These are phyloP conservation scores for Boletus reticuloceps DNA, from an alignment of 768 basidiomycete genomes.

Conservation along the genomic window DNA sequence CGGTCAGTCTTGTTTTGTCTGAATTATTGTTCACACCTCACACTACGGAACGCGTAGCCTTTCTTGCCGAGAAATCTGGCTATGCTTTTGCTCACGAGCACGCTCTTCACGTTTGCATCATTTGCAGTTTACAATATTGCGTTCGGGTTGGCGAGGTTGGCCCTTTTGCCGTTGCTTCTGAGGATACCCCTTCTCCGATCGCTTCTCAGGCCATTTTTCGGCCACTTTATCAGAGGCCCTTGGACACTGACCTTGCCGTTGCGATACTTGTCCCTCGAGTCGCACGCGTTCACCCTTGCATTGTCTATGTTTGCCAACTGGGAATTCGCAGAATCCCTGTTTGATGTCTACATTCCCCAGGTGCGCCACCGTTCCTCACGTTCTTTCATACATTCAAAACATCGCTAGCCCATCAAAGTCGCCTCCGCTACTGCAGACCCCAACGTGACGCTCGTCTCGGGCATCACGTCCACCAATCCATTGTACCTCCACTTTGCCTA, in stretches of 20 bases:
- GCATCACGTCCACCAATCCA: conserved; percentile 50
- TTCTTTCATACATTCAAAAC: conserved; percentile 1
- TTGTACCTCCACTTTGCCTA: conserved; percentile 66
- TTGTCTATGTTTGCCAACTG: conserved; percentile 53
- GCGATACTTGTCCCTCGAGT: conserved; percentile 42
- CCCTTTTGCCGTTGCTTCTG: conserved; percentile 52
- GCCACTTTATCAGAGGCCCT: conserved; percentile 58
- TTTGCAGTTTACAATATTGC: conserved; percentile 38
- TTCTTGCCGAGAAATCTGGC: conserved; percentile 18
- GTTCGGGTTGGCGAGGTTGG: conserved; percentile 47
- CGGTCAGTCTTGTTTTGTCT: conserved; percentile 14
- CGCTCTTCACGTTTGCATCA: conserved; percentile 40
- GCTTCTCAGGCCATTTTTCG: conserved; percentile 57
- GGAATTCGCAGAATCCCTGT: conserved; percentile 62
- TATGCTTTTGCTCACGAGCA: conserved; percentile 35
- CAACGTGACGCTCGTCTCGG: conserved; percentile 58
- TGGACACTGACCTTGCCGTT: conserved; percentile 54
- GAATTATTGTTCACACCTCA: background rate
- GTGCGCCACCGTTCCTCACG: conserved; percentile 29
- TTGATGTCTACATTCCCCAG: conserved; percentile 58
- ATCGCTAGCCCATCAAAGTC: conserved; percentile 45
- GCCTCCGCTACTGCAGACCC: conserved; percentile 48
- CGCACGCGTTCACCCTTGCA: conserved; percentile 49
- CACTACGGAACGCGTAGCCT: conserved; percentile 11
- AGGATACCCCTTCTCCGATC: conserved; percentile 50